Evolutionary conservation across 352 stramenopile species (phyloP).

Genomic region (Pseudoperonospora humuli): DNA sequence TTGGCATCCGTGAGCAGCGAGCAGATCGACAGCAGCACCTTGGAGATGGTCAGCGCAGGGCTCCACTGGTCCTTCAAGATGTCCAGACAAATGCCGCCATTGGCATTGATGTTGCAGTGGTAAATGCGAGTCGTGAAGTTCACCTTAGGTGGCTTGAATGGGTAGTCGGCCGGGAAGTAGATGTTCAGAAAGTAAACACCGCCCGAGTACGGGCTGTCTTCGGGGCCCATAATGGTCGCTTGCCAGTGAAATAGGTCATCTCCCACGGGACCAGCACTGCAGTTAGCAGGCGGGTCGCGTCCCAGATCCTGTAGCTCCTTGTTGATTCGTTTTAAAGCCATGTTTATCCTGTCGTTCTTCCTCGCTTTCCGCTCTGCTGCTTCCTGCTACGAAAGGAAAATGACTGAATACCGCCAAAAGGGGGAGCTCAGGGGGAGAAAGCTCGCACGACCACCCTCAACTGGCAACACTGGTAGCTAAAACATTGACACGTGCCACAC

Average conservation of each 20-base stretch:
- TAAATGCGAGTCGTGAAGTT: constrained; percentile 99
- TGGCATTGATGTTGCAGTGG: constrained; percentile 99
- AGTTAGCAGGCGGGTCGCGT: constrained; percentile 96
- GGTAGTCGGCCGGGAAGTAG: constrained; percentile 98
- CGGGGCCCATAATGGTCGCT: constrained; percentile 96
- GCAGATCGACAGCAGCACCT: constrained; percentile 99
- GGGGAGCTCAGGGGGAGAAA: constrained; percentile 21
- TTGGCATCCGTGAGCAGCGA: constrained; percentile 99
- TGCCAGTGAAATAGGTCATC: constrained; percentile 99
- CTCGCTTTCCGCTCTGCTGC: constrained; percentile 20
- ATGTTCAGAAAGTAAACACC: constrained; percentile 99
- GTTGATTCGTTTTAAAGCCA: constrained; percentile 94
- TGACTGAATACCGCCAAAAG: constrained; percentile 12
- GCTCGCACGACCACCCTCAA: constrained; percentile 10
- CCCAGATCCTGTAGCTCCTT: constrained; percentile 93
- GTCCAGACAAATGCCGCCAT: constrained; percentile 99
- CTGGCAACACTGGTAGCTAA: constrained; percentile 1
- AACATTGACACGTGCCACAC: background rate
- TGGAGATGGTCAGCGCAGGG: constrained; percentile 98
- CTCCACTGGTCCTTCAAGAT: constrained; percentile 99
- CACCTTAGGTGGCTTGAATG: constrained; percentile 98
- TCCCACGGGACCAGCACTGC: constrained; percentile 94
- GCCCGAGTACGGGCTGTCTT: constrained; percentile 96
- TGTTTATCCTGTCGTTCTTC: constrained; percentile 20
- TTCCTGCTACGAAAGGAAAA: constrained; percentile 40